Base-by-base conservation (phyloP, 1,139 yeast genomes). In the Taphrina deformans region DNA sequence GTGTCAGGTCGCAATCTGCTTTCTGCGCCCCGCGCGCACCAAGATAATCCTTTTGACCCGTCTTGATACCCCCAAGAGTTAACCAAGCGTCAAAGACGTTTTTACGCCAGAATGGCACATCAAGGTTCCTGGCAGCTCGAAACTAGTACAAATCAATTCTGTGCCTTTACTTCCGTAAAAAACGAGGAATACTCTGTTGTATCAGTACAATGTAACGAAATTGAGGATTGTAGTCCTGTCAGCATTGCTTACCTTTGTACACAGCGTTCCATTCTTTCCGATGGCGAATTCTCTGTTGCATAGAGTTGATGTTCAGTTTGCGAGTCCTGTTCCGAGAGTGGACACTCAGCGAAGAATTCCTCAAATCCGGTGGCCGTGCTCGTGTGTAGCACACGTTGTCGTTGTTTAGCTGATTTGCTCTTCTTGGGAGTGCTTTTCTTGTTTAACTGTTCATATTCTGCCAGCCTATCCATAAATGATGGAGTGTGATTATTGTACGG, bases 261-360 rank as follows among this genome's bases (percentile, higher is more conserved):
- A 50, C 65, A 40, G 14, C 6, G n/a, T 29, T 61, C 58, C 48
- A 61, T 31, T 9, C 65, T 33, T 12, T 44, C 50, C n/a, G 51
- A n/a, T 7, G 50, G 27, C 12, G 65, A 52, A n/a, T 27, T 41
- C 12, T 52, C 59, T 24, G 16, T 3, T 6, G 46, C 21, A 26
- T 61, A 61, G 12, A 52, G 26, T 18, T 29, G 27, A 2, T 3
- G 27, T 35, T 61, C 65, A 1, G 23, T 16, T 2, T 29, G 38
- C 10, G 31, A 14, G 21, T 61, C 59, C 31, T 44, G 53, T 10
- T 38, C 27, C 9, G 51, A 26, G 10, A 46, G 56, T 6, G 65
- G 65, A 24, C 35, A 48, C 12, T 61, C 65, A 1, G 65, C 65
- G 24, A 41, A 61, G 45, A 14, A 61, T 33, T 51, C 65, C 27